These are phyloP conservation scores for Ascosphaera pollenicola DNA, from an alignment of 2,329 filamentous ascomycete species.

Conservation along the genomic window DNA sequence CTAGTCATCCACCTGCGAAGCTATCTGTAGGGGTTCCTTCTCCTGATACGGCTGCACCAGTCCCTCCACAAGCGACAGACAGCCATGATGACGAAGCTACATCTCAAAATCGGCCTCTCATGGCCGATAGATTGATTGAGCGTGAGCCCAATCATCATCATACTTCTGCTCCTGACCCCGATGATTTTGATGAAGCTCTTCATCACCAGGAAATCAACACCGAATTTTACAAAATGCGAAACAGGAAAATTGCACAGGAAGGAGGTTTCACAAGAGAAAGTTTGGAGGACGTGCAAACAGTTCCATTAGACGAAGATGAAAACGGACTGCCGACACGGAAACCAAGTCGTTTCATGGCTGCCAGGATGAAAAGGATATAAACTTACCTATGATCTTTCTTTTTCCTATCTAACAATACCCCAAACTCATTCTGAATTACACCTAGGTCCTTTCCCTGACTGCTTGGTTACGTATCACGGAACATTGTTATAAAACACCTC, in stretches of 20 bases:
- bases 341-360: conserved; percentile 26
- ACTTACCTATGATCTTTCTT: background rate
- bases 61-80: conserved; percentile 9
- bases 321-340: conserved; percentile 11
- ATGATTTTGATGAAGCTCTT: conserved; percentile 50
- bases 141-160: conserved; percentile 17
- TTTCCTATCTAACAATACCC: no score
- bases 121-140: conserved; percentile 38
- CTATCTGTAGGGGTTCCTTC: background rate
- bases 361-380: conserved; percentile 14
- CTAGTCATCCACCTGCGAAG: background rate
- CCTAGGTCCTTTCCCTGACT: background rate
- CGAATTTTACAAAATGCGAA: conserved; percentile 66
- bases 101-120: conserved; percentile 24
- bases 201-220: conserved; percentile 56
- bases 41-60: background rate
- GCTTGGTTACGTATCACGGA: background rate
- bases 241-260: conserved; percentile 59
- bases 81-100: background rate
- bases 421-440: no score
- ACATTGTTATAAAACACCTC: background rate
- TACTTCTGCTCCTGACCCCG: conserved; percentile 24
- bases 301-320: conserved; percentile 35
- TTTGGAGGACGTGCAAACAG: conserved; percentile 35
- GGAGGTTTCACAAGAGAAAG: conserved; percentile 61